Evolutionary conservation across 164 flowering plant genomes (phyloP).

Genomic region (Magnolia changhungtana): DNA sequence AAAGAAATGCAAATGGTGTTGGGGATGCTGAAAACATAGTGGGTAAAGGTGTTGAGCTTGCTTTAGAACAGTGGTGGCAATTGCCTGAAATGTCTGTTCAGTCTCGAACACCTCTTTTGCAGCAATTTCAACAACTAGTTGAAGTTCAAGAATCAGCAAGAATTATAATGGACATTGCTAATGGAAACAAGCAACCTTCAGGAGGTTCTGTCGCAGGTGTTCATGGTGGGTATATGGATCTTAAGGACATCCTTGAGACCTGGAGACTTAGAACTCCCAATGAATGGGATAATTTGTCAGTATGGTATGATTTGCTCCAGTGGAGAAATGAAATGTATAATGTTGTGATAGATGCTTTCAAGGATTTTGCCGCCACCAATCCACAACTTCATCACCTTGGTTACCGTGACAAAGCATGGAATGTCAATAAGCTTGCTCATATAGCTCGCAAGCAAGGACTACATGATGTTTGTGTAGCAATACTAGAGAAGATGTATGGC

Average conservation of each 20-base stretch:
- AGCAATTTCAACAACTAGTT: constrained; percentile 88
- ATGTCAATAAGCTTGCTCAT: constrained; percentile 94
- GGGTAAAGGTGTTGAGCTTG: constrained; percentile 88
- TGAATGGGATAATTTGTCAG: constrained; percentile 96
- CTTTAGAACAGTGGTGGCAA: constrained; percentile 94
- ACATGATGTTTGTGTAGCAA: constrained; percentile 89
- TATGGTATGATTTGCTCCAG: constrained; percentile 96
- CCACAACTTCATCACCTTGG: constrained; percentile 94
- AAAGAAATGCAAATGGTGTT: constrained; percentile 73
- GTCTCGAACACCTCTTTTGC: constrained; percentile 75
- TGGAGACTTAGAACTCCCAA: constrained; percentile 98
- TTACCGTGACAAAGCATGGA: constrained; percentile 99
- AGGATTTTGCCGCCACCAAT: constrained; percentile 72
- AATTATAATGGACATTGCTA: constrained; percentile 77
- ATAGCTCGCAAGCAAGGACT: constrained; percentile 94
- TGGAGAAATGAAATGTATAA: constrained; percentile 99
- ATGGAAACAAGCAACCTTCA: constrained; percentile 73
- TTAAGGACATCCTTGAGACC: constrained; percentile 95
- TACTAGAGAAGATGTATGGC: constrained; percentile 98
- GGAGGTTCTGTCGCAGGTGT: constrained; percentile 59
- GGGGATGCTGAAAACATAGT: constrained; percentile 84
- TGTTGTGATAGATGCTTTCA: constrained; percentile 92
- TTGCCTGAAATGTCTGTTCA: constrained; percentile 90
- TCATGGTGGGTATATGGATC: constrained; percentile 84
- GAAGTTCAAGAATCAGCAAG: constrained; percentile 92